Evolutionary conservation across 177 flowering plant genomes (phyloP).

Genomic region (Vitis hybrid): DNA sequence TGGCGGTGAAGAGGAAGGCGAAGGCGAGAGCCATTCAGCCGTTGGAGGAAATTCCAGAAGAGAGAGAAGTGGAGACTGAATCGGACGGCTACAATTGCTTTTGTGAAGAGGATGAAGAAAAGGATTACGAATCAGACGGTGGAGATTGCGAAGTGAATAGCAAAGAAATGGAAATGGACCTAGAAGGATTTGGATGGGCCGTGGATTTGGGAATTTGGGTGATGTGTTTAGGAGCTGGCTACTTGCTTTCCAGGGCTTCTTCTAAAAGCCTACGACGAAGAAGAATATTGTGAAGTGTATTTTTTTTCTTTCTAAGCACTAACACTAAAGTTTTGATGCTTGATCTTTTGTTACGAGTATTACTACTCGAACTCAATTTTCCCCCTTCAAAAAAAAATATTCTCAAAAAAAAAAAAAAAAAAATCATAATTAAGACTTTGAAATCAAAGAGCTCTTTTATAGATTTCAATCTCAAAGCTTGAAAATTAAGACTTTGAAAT

Average conservation of each 20-base stretch:
- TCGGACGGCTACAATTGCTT: constrained; percentile 28
- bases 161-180: constrained; percentile 31
- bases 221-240: constrained; percentile 69
- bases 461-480: too few species aligned
- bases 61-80: constrained; percentile 40
- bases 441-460: too few species aligned
- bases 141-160: constrained; percentile 20
- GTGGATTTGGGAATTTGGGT: constrained; percentile 82
- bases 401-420: too few species aligned
- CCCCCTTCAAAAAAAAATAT: too few species aligned
- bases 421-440: too few species aligned
- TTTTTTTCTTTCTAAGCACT: neutral
- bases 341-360: neutral
- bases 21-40: constrained; percentile 12
- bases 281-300: constrained; percentile 11
- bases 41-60: constrained; percentile 79
- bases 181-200: constrained; percentile 73
- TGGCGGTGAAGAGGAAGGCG: constrained; percentile 33
- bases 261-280: constrained; percentile 37
- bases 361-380: too few species aligned
- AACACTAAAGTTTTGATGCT: constrained; percentile 1
- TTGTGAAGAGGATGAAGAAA: constrained; percentile 11
- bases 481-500: too few species aligned
- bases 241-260: constrained; percentile 62
- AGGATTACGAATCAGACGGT: constrained; percentile 22